Evolutionary conservation across 2,329 filamentous ascomycete genomes (phyloP).

Genomic region (Pseudopyricularia cyperi): DNA sequence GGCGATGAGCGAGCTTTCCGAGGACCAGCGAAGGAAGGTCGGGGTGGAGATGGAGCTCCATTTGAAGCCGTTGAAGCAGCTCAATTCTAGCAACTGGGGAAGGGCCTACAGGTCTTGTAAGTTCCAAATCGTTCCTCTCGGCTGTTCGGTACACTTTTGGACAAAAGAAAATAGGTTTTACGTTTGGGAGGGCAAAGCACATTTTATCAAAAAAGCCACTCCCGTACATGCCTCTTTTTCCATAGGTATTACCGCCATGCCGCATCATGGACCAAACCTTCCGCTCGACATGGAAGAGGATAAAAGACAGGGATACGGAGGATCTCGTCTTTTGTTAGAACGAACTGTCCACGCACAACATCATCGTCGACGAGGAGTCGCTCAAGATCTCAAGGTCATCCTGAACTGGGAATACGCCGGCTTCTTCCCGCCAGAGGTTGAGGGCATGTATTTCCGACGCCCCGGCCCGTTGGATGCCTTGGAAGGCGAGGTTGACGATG

Average conservation of each 20-base stretch:
- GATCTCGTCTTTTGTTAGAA: constrained; percentile 13
- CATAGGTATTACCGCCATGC: constrained; percentile 12
- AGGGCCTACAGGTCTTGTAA: constrained; percentile 14
- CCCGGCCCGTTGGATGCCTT: constrained; percentile 12
- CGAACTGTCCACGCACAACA: constrained; percentile 23
- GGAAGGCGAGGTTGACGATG: constrained; percentile 12
- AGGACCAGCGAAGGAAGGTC: neutral
- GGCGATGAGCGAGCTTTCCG: constrained; percentile 13
- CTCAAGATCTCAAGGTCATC: constrained; percentile 9
- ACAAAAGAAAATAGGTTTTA: neutral
- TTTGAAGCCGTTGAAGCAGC: constrained; percentile 11
- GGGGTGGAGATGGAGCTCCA: constrained; percentile 7
- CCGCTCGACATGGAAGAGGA: constrained; percentile 11
- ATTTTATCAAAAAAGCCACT: no score
- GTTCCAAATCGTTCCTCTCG: constrained; percentile 15
- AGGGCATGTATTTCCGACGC: constrained; percentile 5
- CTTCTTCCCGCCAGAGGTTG: constrained; percentile 4
- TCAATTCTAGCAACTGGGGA: constrained; percentile 14
- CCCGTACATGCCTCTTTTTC: no score
- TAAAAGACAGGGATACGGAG: constrained; percentile 7
- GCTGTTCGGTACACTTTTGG: constrained; percentile 5
- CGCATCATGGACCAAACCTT: constrained; percentile 11
- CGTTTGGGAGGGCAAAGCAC: no score
- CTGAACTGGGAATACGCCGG: constrained; percentile 10
- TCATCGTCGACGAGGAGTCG: constrained; percentile 8